Conservation (phyloP, 116 monocot genomes). For the Trichopus zeylanicus region DNA sequence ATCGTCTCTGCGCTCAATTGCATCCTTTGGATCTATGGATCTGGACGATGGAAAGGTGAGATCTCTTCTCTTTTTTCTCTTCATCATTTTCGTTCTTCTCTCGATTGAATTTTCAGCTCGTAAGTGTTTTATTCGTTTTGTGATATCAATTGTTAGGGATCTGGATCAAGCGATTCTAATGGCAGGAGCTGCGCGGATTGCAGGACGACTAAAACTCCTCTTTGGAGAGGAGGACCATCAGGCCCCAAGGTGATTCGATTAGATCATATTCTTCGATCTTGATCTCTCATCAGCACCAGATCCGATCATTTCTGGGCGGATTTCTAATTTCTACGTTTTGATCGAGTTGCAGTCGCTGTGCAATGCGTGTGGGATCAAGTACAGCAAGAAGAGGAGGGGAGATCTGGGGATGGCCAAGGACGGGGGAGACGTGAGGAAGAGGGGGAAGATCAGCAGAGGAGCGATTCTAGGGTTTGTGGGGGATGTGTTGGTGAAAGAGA, state of each 20-base stretch:
- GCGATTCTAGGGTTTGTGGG: slow-evolving; percentile 12
- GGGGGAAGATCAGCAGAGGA: neutral
- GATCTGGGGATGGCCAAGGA: slow-evolving; percentile 12
- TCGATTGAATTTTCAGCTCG: neutral
- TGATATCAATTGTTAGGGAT: slow-evolving; percentile 19
- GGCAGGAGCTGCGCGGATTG: slow-evolving; percentile 45
- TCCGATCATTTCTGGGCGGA: neutral
- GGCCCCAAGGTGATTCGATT: slow-evolving; percentile 56
- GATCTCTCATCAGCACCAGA: neutral
- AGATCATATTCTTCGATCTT: neutral
- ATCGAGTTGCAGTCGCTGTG: slow-evolving; percentile 42
- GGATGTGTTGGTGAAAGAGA: slow-evolving; percentile 15
- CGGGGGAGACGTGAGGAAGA: slow-evolving; percentile 2
- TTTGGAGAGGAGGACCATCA: slow-evolving; percentile 65
- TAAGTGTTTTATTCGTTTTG: neutral
- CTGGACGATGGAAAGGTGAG: slow-evolving; percentile 2
- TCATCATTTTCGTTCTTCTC: neutral
- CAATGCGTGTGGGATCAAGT: slow-evolving; percentile 56
- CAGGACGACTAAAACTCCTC: slow-evolving; percentile 58
- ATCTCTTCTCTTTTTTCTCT: neutral
- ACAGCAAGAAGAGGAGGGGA: slow-evolving; percentile 31
- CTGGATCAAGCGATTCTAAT: slow-evolving; percentile 24
- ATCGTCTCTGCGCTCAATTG: too few species aligned
- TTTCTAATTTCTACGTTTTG: neutral
- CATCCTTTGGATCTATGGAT: neutral